Base-by-base conservation (phyloP, 2,329 filamentous ascomycete species). In the Ascochyta fabae region DNA sequence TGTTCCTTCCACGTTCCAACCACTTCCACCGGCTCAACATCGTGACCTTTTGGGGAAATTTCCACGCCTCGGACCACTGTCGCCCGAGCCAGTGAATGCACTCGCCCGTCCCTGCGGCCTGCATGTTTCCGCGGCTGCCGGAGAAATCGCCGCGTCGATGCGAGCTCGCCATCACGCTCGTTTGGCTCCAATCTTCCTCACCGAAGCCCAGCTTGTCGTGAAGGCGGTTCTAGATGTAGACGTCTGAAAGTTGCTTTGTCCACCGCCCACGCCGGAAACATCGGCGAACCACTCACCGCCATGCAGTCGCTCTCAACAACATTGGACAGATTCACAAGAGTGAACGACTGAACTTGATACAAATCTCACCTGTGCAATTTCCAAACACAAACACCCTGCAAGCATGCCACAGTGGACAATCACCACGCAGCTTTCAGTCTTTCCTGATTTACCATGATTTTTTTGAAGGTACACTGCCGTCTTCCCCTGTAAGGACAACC, bases 41-140 rank as follows among this genome's bases (percentile, higher is more conserved):
- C 39, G 43, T 54, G 48, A 50, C 48, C 23, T 26, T 56, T 51
- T 44, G 26, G 48, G 58, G 58, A 50, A 60, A 38, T 51, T 56
- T 55, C 42, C 43, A 55, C 26, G 44, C 26, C n/a, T 42, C 65
- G 65, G 62, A 52, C 53, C 13, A 65, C 64, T 42, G 61, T 59
- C 58, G 55, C 44, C 64, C 65, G 60, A 45, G 53, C 62, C 62
- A 66, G 31, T 56, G 22, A 42, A 19, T 8, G 26, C 59, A 58
- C 48, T 56, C 53, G 46, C 52, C 54, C 19, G 16, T 16, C 16
- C 16, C 16, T 16, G 16, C 16, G 16, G 58, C 22, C 38, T 56
- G 53, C 53, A 52, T 38, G 48, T 48, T 43, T 40, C 48, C 48
- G 53, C 42, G 44, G 38, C 53, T 31, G 47, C 47, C 53, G 53